A percentile compares a stretch with the other conserved stretches of the same genome.
phyloP scores from a whole-genome alignment of 768 basidiomycete genomes.

The Boletus barrowsii region DNA sequence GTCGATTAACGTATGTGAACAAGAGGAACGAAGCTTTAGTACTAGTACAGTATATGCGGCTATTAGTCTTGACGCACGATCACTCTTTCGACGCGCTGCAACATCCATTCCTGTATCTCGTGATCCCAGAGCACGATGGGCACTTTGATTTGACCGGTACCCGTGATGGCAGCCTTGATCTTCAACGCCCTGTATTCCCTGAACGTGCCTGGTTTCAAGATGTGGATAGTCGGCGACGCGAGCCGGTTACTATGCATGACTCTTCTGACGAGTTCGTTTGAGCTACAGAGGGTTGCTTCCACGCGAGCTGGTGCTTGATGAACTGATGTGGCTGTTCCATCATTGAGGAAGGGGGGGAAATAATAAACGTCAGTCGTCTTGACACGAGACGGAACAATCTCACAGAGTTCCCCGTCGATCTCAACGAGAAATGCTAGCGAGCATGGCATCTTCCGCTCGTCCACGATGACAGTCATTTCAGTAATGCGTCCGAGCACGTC shows the following conservation, averaged over 20 bases:
- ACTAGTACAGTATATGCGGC: no score
- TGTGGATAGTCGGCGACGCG: slow-evolving; percentile 9
- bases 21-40: no score
- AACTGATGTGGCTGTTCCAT: neutral
- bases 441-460: slow-evolving; percentile 2
- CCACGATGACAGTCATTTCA: slow-evolving; percentile 19
- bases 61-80: neutral
- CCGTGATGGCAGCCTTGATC: slow-evolving; percentile 4
- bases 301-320: slow-evolving; percentile 3
- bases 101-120: slow-evolving; percentile 14
- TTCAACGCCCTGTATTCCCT: slow-evolving; percentile 12
- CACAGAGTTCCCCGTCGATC: slow-evolving; percentile 8
- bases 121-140: slow-evolving; percentile 17
- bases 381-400: neutral
- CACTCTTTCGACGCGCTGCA: slow-evolving; percentile 5
- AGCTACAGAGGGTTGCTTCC: slow-evolving; percentile 2
- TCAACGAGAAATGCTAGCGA: slow-evolving; percentile 12
- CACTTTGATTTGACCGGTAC: slow-evolving; percentile 18
- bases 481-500: slow-evolving; percentile 10
- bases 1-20: no score
- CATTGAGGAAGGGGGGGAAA: no score
- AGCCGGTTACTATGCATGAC: neutral
- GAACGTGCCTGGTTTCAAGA: slow-evolving; percentile 18
- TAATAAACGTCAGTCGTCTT: neutral
- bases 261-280: slow-evolving; percentile 1